Conservation (phyloP, 1,139 yeast species). For the Yamadazyma triangularis region DNA sequence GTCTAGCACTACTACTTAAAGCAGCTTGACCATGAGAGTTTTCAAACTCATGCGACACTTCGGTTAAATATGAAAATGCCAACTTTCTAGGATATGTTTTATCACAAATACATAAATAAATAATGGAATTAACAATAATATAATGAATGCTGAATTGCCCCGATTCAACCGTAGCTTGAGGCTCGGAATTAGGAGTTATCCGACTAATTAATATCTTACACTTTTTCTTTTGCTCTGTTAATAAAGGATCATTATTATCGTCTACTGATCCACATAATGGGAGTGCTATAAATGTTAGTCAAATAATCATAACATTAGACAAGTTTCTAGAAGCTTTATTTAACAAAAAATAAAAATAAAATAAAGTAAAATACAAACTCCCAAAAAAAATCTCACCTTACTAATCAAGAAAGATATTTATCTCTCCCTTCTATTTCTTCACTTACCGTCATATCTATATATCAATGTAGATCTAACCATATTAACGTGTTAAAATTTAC, state of each 20-base stretch:
- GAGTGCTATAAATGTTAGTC: conserved; percentile 47
- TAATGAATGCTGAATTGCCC: conserved; percentile 77
- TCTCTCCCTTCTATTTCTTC: no score
- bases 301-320: no score
- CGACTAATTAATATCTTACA: conserved; percentile 73
- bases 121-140: conserved; percentile 55
- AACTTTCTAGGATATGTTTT: conserved; percentile 80
- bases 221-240: conserved; percentile 79
- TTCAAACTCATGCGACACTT: conserved; percentile 76
- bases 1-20: conserved; percentile 58
- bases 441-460: conserved; percentile 68
- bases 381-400: no score
- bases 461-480: conserved; percentile 71
- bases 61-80: conserved; percentile 82
- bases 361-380: no score
- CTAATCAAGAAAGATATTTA: no score
- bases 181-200: conserved; percentile 76
- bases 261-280: conserved; percentile 94
- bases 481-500: neutral
- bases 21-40: conserved; percentile 78
- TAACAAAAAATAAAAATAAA: no score
- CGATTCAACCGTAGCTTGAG: conserved; percentile 81
- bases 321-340: no score
- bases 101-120: conserved; percentile 75
- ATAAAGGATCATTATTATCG: conserved; percentile 55